Percentiles rank a stretch among this genome's conserved stretches.
These are phyloP conservation scores for Apiosordaria backusii DNA, from an alignment of 495 filamentous ascomycete species.

Conservation along the genomic window DNA sequence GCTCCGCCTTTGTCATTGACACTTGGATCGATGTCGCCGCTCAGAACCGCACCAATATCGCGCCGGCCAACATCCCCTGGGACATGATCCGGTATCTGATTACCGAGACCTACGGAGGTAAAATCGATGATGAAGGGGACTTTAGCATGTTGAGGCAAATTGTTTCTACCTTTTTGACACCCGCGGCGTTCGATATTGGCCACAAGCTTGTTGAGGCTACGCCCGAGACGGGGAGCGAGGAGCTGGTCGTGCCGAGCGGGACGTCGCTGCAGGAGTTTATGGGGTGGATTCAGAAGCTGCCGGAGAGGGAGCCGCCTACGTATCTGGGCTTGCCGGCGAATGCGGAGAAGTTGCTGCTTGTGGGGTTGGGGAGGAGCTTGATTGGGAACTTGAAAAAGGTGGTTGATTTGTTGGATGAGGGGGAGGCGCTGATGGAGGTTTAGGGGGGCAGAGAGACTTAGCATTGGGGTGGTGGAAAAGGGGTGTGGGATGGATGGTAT, in stretches of 20 bases:
- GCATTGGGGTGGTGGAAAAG: not conserved
- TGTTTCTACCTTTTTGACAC: constrained; percentile 74
- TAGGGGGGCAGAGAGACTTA: not conserved
- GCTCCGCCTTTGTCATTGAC: constrained; percentile 92
- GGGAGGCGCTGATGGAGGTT: constrained; percentile 85
- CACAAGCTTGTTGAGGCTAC: constrained; percentile 74
- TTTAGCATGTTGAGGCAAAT: constrained; percentile 67
- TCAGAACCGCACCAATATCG: constrained; percentile 81
- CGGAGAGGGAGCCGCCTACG: constrained; percentile 93
- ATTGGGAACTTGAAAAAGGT: constrained; percentile 80
- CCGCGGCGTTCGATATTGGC: constrained; percentile 83
- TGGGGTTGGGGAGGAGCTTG: constrained; percentile 83
- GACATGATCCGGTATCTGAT: constrained; percentile 92
- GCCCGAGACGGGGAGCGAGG: constrained; percentile 21
- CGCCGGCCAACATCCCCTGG: constrained; percentile 92
- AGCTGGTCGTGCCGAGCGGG: constrained; percentile 69
- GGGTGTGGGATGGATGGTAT: not conserved
- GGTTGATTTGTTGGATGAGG: constrained; percentile 83
- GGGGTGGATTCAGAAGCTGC: constrained; percentile 85
- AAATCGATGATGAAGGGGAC: constrained; percentile 91
- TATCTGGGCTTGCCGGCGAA: constrained; percentile 96
- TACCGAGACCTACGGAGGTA: constrained; percentile 93
- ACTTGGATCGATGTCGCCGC: constrained; percentile 85
- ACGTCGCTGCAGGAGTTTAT: constrained; percentile 84
- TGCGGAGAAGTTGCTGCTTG: constrained; percentile 91